Percentiles rank a stretch among this genome's conserved stretches.
phyloP scores from a whole-genome alignment of 129 eudicot species.

The Helianthus annuus region DNA sequence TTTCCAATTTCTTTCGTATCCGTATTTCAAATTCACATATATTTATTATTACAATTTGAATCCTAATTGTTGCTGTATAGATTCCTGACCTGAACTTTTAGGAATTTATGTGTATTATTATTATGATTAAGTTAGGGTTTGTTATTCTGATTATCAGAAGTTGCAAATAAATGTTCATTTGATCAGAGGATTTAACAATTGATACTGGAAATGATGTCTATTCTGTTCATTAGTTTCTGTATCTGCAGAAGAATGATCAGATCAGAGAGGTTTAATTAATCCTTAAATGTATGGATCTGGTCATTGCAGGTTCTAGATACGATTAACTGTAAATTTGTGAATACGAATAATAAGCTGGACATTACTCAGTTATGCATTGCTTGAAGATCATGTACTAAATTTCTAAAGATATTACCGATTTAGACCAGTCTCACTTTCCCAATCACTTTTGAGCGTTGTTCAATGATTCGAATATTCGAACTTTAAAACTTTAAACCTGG shows the following conservation, averaged over 20 bases:
- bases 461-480: too few species aligned
- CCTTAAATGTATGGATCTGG: neutral
- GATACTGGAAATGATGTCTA: neutral
- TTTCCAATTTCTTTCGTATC: neutral
- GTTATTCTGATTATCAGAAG: too few species aligned
- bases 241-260: neutral
- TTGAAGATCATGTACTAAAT: neutral
- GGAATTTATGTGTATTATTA: too few species aligned
- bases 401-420: neutral
- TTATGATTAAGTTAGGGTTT: too few species aligned
- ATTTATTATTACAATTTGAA: conserved; percentile 3
- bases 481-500: too few species aligned
- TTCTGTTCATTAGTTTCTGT: neutral
- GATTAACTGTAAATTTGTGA: neutral
- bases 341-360: neutral
- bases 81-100: neutral
- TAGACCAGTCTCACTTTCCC: neutral
- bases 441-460: too few species aligned
- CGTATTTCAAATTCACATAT: neutral
- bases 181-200: neutral
- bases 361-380: neutral
- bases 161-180: too few species aligned
- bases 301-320: neutral
- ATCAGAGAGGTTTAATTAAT: neutral
- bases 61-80: neutral